A percentile compares a stretch with the other conserved stretches of the same genome.
Conservation (phyloP, 371 early-diverging fungal species). For the Syncephalastrum monosporum region DNA sequence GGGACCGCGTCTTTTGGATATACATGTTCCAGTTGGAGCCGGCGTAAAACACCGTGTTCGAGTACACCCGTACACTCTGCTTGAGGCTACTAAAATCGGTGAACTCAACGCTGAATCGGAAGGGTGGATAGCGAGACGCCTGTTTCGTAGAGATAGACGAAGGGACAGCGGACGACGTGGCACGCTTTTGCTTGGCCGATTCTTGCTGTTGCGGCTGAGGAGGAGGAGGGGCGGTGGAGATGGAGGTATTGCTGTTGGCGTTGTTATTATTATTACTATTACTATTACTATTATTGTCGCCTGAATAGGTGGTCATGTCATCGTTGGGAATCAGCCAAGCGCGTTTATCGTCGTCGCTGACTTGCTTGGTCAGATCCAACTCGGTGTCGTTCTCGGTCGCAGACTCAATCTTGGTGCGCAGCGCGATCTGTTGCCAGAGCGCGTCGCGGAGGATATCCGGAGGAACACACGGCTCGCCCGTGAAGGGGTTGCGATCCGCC, state of each 20-base stretch:
- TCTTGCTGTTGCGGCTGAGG: no score
- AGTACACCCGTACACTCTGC: slow-evolving; percentile 40
- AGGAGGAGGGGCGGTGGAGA: background rate
- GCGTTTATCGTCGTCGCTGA: slow-evolving; percentile 3
- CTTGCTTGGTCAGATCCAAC: slow-evolving; percentile 25
- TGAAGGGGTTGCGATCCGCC: slow-evolving; percentile 44
- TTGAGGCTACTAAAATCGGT: slow-evolving; percentile 31
- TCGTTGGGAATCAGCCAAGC: slow-evolving; percentile 40
- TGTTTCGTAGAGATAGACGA: slow-evolving; percentile 3
- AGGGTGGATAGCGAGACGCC: slow-evolving; percentile 51
- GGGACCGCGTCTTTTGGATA: slow-evolving; percentile 50
- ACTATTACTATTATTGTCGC: slow-evolving; percentile 14
- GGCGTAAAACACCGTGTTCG: slow-evolving; percentile 55
- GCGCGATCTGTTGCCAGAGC: slow-evolving; percentile 52
- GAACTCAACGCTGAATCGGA: slow-evolving; percentile 61
- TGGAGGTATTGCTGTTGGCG: slow-evolving; percentile 3
- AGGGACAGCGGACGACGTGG: background rate
- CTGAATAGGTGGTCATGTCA: slow-evolving; percentile 55
- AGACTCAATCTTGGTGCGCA: slow-evolving; percentile 49
- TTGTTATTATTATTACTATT: background rate
- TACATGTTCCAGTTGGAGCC: slow-evolving; percentile 66
- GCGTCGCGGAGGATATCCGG: slow-evolving; percentile 45
- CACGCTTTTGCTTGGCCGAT: no score
- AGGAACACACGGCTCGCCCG: slow-evolving; percentile 31
- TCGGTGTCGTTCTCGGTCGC: slow-evolving; percentile 37